Evolutionary conservation across 2,329 filamentous ascomycete genomes (phyloP).

Genomic region (Aspergillus candidus): DNA sequence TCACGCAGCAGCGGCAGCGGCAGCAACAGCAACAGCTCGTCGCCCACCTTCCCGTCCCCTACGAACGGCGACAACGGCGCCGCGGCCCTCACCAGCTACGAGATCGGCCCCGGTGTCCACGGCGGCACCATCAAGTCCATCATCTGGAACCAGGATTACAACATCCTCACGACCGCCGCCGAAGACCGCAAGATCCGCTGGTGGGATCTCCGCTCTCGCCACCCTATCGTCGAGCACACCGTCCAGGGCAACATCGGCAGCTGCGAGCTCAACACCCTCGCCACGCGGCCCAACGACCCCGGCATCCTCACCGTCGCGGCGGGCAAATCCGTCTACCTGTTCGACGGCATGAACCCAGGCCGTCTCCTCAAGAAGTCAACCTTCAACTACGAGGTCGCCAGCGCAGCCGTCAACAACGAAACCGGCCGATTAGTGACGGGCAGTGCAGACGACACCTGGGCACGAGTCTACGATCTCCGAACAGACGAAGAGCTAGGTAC

Average conservation of each 20-base stretch:
- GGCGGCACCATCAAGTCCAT: conserved; percentile 90
- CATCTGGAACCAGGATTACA: conserved; percentile 84
- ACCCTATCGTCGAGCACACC: conserved; percentile 67
- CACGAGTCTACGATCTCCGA: conserved; percentile 87
- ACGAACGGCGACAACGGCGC: conserved; percentile 23
- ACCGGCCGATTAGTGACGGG: conserved; percentile 82
- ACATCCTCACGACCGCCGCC: conserved; percentile 82
- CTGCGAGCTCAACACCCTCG: conserved; percentile 75
- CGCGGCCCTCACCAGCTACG: conserved; percentile 60
- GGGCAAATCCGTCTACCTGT: conserved; percentile 92
- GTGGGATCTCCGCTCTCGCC: conserved; percentile 79
- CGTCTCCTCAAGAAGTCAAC: conserved; percentile 69
- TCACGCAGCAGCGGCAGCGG: conserved; percentile 47
- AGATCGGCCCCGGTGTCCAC: conserved; percentile 81
- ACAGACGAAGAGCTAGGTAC: conserved; percentile 69
- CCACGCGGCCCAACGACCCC: conserved; percentile 54
- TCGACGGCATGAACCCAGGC: conserved; percentile 67
- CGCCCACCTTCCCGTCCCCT: conserved; percentile 34
- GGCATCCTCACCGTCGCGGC: conserved; percentile 84
- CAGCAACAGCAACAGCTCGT: conserved; percentile 32
- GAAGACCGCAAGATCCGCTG: conserved; percentile 88
- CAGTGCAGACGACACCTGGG: conserved; percentile 89
- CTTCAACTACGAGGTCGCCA: conserved; percentile 79
- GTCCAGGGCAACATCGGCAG: conserved; percentile 84
- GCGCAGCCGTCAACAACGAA: conserved; percentile 78